phyloP scores from a whole-genome alignment of 106 monocot species.

The Phalaenopsis aphrodite region DNA sequence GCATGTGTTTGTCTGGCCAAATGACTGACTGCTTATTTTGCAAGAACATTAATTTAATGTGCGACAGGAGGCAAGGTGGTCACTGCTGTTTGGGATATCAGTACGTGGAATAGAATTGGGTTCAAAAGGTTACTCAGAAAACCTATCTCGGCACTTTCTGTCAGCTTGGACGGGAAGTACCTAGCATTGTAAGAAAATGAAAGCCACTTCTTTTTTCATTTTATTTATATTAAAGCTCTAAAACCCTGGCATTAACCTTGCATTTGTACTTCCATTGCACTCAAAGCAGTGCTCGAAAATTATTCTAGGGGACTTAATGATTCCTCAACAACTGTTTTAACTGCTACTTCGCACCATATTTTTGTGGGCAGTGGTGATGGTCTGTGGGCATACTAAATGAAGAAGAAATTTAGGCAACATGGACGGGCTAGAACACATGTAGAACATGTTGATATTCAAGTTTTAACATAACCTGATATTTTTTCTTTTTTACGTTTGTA shows the following conservation, averaged over 20 bases:
- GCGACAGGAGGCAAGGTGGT: constrained; percentile 39
- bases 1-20: background rate
- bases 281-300: background rate
- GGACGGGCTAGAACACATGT: background rate
- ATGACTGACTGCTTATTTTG: background rate
- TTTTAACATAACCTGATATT: too few species aligned
- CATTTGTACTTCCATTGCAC: background rate
- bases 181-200: constrained; percentile 73
- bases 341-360: too few species aligned
- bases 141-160: constrained; percentile 65
- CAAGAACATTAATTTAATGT: background rate
- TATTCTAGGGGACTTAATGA: background rate
- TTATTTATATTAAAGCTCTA: background rate
- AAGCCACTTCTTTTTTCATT: background rate
- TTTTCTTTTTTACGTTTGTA: too few species aligned
- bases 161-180: constrained; percentile 90
- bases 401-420: background rate
- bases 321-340: background rate
- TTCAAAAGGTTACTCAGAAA: constrained; percentile 75
- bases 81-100: constrained; percentile 87
- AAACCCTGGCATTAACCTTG: background rate
- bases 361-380: background rate
- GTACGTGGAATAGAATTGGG: constrained; percentile 86
- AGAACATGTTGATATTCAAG: background rate
- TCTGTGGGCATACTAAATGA: background rate